Percentiles rank a stretch among this genome's conserved stretches.
phyloP scores from a whole-genome alignment of 371 early-diverging fungal species.

The Apophysomyces elegans region DNA sequence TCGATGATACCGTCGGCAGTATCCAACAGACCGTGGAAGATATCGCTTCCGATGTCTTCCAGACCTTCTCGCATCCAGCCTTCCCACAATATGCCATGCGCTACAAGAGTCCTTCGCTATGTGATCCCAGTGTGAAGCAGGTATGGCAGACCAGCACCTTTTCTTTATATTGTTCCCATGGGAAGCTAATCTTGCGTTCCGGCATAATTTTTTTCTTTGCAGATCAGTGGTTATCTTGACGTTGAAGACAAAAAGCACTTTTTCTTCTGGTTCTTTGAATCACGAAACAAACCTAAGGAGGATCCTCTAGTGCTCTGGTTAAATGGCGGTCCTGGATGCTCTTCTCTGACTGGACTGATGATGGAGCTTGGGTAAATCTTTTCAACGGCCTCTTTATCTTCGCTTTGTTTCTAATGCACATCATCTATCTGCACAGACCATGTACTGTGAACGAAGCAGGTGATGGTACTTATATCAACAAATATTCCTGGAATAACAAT shows the following conservation, averaged over 20 bases:
- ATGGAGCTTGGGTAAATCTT: conserved; percentile 69
- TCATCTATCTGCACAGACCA: conserved; percentile 40
- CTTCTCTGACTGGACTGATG: conserved; percentile 72
- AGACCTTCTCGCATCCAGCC: conserved; percentile 59
- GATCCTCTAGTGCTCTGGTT: conserved; percentile 80
- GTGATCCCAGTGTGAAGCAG: conserved; percentile 72
- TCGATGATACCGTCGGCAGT: conserved; percentile 19
- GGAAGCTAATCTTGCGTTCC: too few species aligned
- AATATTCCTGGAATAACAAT: conserved; percentile 73
- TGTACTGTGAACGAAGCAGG: conserved; percentile 73
- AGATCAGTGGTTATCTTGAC: conserved; percentile 82
- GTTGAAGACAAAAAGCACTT: conserved; percentile 66
- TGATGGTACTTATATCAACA: conserved; percentile 53
- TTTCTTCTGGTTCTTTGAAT: conserved; percentile 81
- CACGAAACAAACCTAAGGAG: conserved; percentile 61
- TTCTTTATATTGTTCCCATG: too few species aligned
- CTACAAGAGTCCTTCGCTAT: conserved; percentile 73
- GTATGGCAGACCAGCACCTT: conserved; percentile 17
- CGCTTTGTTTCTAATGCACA: not conserved
- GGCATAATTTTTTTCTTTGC: too few species aligned
- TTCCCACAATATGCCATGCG: conserved; percentile 77
- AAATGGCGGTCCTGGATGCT: conserved; percentile 85
- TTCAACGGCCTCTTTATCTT: not conserved
- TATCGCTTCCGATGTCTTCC: conserved; percentile 26
- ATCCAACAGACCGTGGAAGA: conserved; percentile 2